Conservation (phyloP, 176 grass and related monocot species). For the Aegilops sharonensis region DNA sequence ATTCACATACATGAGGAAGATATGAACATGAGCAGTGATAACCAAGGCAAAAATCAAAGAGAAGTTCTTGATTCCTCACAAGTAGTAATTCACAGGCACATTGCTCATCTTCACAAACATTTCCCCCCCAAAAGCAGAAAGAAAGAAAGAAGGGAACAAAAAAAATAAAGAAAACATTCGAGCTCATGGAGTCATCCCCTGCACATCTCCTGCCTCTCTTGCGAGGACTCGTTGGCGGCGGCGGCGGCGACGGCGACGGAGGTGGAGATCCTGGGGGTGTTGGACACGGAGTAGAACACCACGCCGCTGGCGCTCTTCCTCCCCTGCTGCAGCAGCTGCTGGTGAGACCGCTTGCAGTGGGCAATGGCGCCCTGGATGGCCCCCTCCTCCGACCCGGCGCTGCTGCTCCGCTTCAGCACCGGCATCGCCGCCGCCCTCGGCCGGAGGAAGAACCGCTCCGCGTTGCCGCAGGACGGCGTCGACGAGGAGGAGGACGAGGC, state of each 20-base stretch:
- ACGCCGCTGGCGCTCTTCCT: constrained; percentile 64
- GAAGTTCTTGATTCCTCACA: constrained; percentile 21
- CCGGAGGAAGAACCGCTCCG: constrained; percentile 33
- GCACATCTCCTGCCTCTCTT: constrained; percentile 62
- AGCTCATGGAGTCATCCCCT: constrained; percentile 34
- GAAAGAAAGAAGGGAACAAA: not conserved
- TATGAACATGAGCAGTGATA: not conserved
- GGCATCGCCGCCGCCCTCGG: not conserved
- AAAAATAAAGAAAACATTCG: not conserved
- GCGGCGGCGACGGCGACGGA: constrained; percentile 29
- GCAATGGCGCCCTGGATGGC: constrained; percentile 92
- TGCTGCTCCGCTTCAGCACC: constrained; percentile 69
- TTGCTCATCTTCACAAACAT: constrained; percentile 37
- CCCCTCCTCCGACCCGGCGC: constrained; percentile 64
- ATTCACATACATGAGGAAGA: not conserved
- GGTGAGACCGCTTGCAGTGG: constrained; percentile 81
- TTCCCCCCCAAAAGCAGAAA: not conserved
- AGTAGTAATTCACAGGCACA: constrained; percentile 25
- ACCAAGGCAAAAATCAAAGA: not conserved
- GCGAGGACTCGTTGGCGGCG: constrained; percentile 33
- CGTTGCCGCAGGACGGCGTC: constrained; percentile 48
- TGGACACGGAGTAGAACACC: constrained; percentile 50
- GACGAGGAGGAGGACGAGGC: constrained; percentile 26
- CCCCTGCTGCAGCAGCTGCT: constrained; percentile 34
- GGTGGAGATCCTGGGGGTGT: constrained; percentile 48